These are phyloP conservation scores for Erythrophleum ivorense DNA, from an alignment of 331 rosid genomes.

Conservation along the genomic window DNA sequence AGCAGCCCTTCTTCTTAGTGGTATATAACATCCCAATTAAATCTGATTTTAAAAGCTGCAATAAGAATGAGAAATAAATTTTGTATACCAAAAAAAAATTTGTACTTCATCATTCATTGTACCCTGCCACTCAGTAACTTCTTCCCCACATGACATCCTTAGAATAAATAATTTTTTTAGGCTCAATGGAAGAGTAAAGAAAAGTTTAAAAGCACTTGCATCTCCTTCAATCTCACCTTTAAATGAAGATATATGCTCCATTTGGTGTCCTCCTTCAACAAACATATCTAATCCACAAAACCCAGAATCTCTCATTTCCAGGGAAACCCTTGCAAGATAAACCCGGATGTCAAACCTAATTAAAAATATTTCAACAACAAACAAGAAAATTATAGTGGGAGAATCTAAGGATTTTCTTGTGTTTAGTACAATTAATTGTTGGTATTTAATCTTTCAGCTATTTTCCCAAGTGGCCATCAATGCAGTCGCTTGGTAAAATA, in stretches of 20 bases:
- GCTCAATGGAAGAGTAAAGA: neutral
- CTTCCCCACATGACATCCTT: neutral
- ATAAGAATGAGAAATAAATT: neutral
- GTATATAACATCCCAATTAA: neutral
- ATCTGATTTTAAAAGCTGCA: constrained; percentile 4
- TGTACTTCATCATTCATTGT: neutral
- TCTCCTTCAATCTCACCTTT: neutral
- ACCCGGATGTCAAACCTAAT: neutral
- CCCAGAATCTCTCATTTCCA: neutral
- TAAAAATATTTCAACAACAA: neutral
- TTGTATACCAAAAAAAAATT: neutral
- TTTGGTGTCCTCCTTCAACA: neutral
- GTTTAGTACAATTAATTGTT: neutral
- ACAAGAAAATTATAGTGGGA: neutral
- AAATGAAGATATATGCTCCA: neutral
- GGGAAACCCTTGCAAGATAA: neutral
- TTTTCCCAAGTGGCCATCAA: no score
- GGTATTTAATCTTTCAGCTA: neutral
- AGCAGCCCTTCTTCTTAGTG: neutral
- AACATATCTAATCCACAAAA: neutral
- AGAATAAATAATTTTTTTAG: neutral
- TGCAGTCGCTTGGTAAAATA: no score
- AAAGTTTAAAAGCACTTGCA: no score
- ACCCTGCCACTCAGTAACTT: neutral
- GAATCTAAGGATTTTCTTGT: neutral